Conservation (phyloP, 2,329 filamentous ascomycete species). For the Ophiostoma ulmi region DNA sequence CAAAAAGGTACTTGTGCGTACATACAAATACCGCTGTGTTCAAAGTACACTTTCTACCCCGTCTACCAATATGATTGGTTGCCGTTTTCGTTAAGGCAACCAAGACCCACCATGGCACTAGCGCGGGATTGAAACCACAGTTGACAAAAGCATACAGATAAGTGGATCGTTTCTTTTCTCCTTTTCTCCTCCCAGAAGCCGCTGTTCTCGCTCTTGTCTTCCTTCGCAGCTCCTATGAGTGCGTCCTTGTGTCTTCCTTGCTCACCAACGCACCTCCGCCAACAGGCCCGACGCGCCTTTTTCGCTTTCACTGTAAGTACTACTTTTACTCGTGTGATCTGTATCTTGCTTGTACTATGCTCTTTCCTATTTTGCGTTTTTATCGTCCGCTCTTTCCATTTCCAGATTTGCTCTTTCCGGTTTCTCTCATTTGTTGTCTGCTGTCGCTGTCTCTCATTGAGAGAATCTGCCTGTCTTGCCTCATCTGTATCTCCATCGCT, state of each 20-base stretch:
- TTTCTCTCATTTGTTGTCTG: neutral
- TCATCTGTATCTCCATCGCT: neutral
- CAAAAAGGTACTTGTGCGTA: neutral
- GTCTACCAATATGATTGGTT: neutral
- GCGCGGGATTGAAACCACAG: conserved; percentile 22
- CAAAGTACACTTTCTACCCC: neutral
- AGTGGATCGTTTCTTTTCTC: neutral
- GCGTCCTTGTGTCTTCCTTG: conserved; percentile 1
- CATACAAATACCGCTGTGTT: neutral
- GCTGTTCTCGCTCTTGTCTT: neutral
- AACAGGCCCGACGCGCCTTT: conserved; percentile 1
- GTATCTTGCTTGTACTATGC: neutral
- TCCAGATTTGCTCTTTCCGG: neutral
- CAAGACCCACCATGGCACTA: conserved; percentile 16
- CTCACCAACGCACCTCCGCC: conserved; percentile 8
- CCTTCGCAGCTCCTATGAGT: neutral
- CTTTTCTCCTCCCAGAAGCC: conserved; percentile 1
- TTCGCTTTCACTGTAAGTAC: conserved; percentile 10
- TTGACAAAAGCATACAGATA: neutral
- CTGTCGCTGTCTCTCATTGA: neutral
- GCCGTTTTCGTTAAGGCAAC: conserved; percentile 21
- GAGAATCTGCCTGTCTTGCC: conserved; percentile 3
- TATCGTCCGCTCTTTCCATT: conserved; percentile 6
- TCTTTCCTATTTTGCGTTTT: neutral
- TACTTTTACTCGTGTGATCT: neutral